phyloP scores from a whole-genome alignment of 2,329 filamentous ascomycete species.

The Sporothrix euskadiensis region DNA sequence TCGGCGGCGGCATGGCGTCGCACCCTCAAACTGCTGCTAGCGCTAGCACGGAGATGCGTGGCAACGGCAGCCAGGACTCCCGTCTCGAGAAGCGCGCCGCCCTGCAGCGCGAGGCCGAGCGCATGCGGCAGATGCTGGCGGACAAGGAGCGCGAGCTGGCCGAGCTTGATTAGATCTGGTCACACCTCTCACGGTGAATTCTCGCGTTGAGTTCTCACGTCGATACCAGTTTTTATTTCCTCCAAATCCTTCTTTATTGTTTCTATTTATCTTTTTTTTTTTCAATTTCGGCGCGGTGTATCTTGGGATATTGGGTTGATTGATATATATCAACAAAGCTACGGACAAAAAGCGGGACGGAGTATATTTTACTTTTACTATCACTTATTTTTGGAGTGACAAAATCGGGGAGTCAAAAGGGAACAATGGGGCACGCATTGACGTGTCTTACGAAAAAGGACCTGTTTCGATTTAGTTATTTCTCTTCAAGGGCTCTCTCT shows the following conservation, averaged over 20 bases:
- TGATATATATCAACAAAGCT: not conserved
- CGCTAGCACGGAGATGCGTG: slow-evolving; percentile 24
- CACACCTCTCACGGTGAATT: not conserved
- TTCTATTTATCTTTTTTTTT: not conserved
- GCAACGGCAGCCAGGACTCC: slow-evolving; percentile 37
- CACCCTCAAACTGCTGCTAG: not conserved
- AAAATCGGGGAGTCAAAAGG: not conserved
- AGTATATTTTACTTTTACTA: not conserved
- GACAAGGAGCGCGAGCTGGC: slow-evolving; percentile 75
- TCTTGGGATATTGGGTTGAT: not conserved
- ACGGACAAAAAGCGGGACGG: not conserved
- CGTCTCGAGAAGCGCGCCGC: slow-evolving; percentile 61
- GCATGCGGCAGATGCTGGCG: slow-evolving; percentile 70
- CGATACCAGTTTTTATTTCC: not conserved
- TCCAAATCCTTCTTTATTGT: not conserved
- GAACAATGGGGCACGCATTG: not conserved
- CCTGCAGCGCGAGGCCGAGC: slow-evolving; percentile 71
- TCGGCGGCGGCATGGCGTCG: slow-evolving; percentile 19
- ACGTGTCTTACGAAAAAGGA: not conserved
- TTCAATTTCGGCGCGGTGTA: not conserved
- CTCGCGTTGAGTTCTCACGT: not conserved
- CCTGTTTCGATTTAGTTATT: not conserved
- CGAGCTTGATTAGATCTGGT: slow-evolving; percentile 35
- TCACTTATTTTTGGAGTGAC: not conserved
- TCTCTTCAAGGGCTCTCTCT: not conserved